phyloP scores from a whole-genome alignment of 257 asterid species.

The Cruciata laevipes region DNA sequence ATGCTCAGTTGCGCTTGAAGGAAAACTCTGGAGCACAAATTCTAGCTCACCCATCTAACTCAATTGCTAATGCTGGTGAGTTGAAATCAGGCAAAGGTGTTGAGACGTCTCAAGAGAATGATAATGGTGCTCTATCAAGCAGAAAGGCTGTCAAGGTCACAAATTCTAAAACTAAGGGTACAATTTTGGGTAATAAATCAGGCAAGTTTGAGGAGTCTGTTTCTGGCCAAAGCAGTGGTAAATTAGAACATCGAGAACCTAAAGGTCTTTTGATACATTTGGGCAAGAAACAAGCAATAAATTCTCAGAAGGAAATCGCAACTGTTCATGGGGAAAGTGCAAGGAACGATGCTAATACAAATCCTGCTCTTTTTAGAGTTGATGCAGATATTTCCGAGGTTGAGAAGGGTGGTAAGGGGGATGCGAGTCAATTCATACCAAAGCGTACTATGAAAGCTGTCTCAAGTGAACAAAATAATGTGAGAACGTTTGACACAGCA shows the following conservation, averaged over 20 bases:
- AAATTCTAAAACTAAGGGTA: conserved; percentile 34
- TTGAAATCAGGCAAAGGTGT: conserved; percentile 22
- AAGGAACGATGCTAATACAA: conserved; percentile 23
- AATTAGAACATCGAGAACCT: conserved; percentile 17
- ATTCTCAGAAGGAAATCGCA: conserved; percentile 29
- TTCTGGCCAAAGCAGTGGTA: conserved; percentile 16
- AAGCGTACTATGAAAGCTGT: conserved; percentile 26
- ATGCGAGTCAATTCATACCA: conserved; percentile 15
- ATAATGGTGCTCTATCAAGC: conserved; percentile 28
- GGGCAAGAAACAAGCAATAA: conserved; percentile 19
- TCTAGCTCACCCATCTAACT: conserved; percentile 28
- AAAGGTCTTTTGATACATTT: conserved; percentile 15
- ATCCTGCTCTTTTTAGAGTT: conserved; percentile 22
- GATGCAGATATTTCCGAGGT: conserved; percentile 33
- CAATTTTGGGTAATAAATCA: conserved; percentile 13
- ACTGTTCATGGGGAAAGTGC: conserved; percentile 26
- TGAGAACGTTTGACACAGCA: conserved; percentile 19
- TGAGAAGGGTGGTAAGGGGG: conserved; percentile 29
- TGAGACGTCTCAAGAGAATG: conserved; percentile 19
- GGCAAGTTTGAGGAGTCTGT: conserved; percentile 20
- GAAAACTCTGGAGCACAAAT: conserved; percentile 32
- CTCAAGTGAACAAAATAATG: conserved; percentile 29
- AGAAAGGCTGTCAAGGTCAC: conserved; percentile 25
- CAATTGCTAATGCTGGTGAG: conserved; percentile 20
- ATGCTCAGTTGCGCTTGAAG: conserved; percentile 18